A percentile compares a stretch with the other conserved stretches of the same genome.
phyloP scores from a whole-genome alignment of 306 rosid species.

The Dryas alaskensis region DNA sequence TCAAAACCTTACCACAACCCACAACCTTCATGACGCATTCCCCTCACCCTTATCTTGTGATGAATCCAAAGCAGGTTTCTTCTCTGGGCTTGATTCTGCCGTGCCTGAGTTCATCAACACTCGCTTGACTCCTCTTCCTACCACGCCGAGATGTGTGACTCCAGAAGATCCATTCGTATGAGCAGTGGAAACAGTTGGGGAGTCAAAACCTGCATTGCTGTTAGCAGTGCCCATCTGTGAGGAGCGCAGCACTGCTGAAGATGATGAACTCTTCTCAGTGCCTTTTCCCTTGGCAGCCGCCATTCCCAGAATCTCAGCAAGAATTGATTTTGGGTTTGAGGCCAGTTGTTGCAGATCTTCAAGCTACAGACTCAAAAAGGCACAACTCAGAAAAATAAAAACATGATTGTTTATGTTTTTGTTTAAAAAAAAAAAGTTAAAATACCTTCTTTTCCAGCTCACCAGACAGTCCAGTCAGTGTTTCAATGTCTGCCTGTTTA shows the following conservation, averaged over 20 bases:
- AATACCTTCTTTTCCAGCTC: slow-evolving; percentile 92
- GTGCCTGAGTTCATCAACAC: slow-evolving; percentile 40
- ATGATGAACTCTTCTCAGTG: slow-evolving; percentile 35
- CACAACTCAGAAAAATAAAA: slow-evolving; percentile 6
- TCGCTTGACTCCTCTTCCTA: slow-evolving; percentile 97
- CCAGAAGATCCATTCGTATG: slow-evolving; percentile 69
- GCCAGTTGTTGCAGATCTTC: slow-evolving; percentile 86
- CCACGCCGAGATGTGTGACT: slow-evolving; percentile 93
- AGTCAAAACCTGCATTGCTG: slow-evolving; percentile 64
- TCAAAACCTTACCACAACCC: neutral
- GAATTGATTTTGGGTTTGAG: slow-evolving; percentile 68
- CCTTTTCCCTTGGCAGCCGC: slow-evolving; percentile 54
- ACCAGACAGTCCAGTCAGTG: slow-evolving; percentile 64
- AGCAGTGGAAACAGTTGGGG: slow-evolving; percentile 83
- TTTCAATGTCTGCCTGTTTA: slow-evolving; percentile 79
- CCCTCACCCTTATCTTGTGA: slow-evolving; percentile 59
- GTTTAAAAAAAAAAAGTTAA: neutral
- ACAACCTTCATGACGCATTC: slow-evolving; percentile 38
- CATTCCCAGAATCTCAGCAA: slow-evolving; percentile 67
- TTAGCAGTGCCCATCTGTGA: slow-evolving; percentile 59
- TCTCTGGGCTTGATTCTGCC: slow-evolving; percentile 46
- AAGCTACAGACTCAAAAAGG: slow-evolving; percentile 56
- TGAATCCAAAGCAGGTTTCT: slow-evolving; percentile 62
- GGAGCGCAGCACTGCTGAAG: slow-evolving; percentile 49
- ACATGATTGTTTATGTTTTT: neutral